A percentile compares a stretch with the other conserved stretches of the same genome.
These are phyloP conservation scores for Metschnikowia rubicola DNA, from an alignment of 805 yeast genomes.

Conservation along the genomic window DNA sequence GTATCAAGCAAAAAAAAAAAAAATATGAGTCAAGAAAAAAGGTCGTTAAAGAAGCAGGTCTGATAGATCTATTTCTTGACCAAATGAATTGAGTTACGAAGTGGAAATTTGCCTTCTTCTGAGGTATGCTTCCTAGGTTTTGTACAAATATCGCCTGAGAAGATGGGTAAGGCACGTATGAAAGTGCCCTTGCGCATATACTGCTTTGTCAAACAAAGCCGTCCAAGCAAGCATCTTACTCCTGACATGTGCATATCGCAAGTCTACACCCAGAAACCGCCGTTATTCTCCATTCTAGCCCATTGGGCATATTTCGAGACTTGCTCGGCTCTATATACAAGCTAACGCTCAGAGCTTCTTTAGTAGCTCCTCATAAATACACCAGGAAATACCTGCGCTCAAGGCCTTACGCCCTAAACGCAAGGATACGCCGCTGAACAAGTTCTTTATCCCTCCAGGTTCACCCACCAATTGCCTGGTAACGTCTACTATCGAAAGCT, in stretches of 20 bases:
- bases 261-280: too few species aligned
- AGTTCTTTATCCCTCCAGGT: constrained; percentile 48
- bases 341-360: constrained; percentile 19
- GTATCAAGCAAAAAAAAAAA: background rate
- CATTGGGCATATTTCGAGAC: background rate
- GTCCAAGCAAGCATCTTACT: too few species aligned
- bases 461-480: constrained; percentile 41
- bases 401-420: constrained; percentile 81
- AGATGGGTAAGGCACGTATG: too few species aligned
- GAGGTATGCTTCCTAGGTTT: too few species aligned
- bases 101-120: too few species aligned
- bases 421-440: constrained; percentile 82
- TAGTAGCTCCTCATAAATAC: constrained; percentile 87
- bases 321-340: background rate
- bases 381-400: constrained; percentile 96
- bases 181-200: too few species aligned
- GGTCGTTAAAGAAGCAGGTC: background rate
- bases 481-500: constrained; percentile 36
- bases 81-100: too few species aligned
- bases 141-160: too few species aligned
- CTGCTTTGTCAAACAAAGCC: too few species aligned
- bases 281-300: too few species aligned
- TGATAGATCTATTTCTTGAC: too few species aligned
- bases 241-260: too few species aligned
- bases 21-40: background rate